Evolutionary conservation across 306 rosid species (phyloP), one percentile per base, ranked within the genome.

Genomic region (Erythrophleum fordii): DNA sequence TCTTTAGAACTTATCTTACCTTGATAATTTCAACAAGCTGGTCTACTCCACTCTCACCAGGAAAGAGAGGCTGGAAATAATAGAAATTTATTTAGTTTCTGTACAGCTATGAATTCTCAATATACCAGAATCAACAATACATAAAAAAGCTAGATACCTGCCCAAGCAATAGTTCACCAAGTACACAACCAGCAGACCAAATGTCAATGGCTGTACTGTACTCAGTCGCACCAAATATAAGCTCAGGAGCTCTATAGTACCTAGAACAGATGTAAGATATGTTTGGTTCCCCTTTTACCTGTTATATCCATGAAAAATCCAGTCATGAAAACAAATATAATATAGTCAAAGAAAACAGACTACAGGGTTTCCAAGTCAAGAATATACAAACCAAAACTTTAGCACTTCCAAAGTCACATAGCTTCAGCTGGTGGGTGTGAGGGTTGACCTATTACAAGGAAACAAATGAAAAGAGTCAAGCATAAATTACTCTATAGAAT

Each of bases 151-250:
- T 34, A 77, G 76, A 52, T 75, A 94, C 98, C 97, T 91, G 94
- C 56, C 98, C 98, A 51, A 94, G 97, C 77, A 94, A 88, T 56
- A 94, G 82, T 86, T 94, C 98, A 60, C 97, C 98, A 1, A 94
- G 91, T 72, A 92, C 98, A 64, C 98, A 94, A 65, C 98, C 98
- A 46, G 97, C 98, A 49, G 98, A 94, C 98, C 98, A 94, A 82
- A 91, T 90, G 82, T 94, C 98, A 79, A 94, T 92, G 67, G 98
- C 97, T 61, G 98, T 82, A 80, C 94, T 92, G 84, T 94, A 94
- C 84, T 94, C 97, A 4, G 98, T 94, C 18, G 98, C 98, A 80
- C 97, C 98, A 80, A 92, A 94, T 78, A 94, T 94, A 67, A 94
- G 97, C 82, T 94, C 97, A 6, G 98, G 98, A 82, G 98, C 98